Conservation (phyloP, 345 rosid species). For the Anacardium occidentale region DNA sequence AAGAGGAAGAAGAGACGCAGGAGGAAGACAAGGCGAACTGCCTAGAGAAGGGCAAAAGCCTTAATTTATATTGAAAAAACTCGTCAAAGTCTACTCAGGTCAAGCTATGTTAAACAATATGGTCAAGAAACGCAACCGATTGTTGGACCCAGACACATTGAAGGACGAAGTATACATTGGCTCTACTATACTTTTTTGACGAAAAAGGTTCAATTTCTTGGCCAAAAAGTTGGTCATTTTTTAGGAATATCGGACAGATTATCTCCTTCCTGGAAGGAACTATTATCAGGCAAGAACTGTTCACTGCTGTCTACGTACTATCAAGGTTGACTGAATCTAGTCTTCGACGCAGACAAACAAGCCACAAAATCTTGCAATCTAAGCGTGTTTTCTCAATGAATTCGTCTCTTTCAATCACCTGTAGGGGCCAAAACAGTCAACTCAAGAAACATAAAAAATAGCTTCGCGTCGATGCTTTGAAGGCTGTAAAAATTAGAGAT, state of each 20-base stretch:
- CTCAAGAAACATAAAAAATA: neutral
- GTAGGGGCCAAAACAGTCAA: neutral
- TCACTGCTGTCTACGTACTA: no score
- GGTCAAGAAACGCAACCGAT: neutral
- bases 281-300: neutral
- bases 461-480: neutral
- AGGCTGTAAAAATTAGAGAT: neutral
- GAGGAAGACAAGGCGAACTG: neutral
- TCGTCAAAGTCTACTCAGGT: neutral
- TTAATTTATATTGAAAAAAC: neutral
- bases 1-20: neutral
- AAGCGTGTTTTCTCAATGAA: neutral
- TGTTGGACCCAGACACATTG: neutral
- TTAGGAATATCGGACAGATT: neutral
- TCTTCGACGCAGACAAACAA: neutral
- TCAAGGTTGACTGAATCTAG: neutral
- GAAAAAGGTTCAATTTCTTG: neutral
- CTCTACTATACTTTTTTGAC: neutral
- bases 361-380: neutral
- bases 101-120: neutral
- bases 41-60: neutral
- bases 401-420: neutral
- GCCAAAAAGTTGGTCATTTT: no score
- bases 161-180: neutral
- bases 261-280: neutral